These are phyloP conservation scores for Mucuna pruriens DNA, from an alignment of 306 rosid species.

Conservation along the genomic window DNA sequence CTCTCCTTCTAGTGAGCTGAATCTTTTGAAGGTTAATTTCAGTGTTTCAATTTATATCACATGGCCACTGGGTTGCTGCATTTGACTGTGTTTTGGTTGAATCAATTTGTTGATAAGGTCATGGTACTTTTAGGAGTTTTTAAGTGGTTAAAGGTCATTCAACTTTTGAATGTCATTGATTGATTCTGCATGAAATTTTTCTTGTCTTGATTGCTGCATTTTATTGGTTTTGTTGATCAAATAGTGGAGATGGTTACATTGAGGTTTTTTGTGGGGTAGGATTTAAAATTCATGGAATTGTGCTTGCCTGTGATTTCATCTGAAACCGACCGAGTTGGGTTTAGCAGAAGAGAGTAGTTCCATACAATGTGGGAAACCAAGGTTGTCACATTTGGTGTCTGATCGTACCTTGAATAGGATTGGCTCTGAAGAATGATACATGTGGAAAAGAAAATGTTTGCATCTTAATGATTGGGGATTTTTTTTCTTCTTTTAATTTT, in stretches of 20 bases:
- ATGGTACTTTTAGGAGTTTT: too few relatives aligned
- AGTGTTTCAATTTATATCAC: not conserved
- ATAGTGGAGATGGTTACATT: not conserved
- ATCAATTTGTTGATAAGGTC: not conserved
- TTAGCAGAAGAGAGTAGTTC: not conserved
- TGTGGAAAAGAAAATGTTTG: not conserved
- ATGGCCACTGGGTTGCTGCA: slow-evolving; percentile 7
- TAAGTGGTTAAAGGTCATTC: too few relatives aligned
- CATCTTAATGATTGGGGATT: not conserved
- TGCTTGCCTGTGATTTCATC: not conserved
- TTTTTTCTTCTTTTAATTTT: not conserved
- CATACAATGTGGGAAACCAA: not conserved
- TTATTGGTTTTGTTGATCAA: not conserved
- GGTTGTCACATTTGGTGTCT: not conserved
- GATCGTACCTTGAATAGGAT: not conserved
- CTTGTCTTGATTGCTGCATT: not conserved
- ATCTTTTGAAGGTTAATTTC: not conserved
- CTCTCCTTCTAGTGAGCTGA: not conserved
- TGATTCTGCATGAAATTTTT: not conserved
- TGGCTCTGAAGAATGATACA: not conserved
- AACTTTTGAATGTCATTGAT: not conserved
- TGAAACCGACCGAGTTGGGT: not conserved
- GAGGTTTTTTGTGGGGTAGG: not conserved
- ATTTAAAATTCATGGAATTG: not conserved
- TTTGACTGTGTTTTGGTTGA: not conserved